Conservation (phyloP, 2,329 filamentous ascomycete genomes). For the Westerdykella sp. region DNA sequence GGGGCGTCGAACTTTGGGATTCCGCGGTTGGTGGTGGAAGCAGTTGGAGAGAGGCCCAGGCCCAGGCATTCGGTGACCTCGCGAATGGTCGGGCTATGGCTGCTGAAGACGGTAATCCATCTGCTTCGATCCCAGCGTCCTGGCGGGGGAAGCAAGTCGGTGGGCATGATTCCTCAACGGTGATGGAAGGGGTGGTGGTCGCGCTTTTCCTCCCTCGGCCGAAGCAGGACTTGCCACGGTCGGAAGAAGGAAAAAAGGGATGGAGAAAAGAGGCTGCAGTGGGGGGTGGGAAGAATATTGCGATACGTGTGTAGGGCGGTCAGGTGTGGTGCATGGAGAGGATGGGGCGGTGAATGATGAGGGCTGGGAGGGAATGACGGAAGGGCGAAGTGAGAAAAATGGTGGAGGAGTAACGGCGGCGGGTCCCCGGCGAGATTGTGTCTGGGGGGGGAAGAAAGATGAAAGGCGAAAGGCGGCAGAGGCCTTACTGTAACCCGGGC, state of each 20-base stretch:
- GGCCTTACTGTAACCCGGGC: too few relatives aligned
- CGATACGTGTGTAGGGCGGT: too few relatives aligned
- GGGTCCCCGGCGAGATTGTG: neutral
- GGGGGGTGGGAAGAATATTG: too few relatives aligned
- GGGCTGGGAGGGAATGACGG: neutral
- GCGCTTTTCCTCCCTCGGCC: too few relatives aligned
- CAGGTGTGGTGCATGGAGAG: too few relatives aligned
- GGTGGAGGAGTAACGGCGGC: neutral
- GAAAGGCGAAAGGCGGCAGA: too few relatives aligned
- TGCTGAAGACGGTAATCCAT: constrained; percentile 35
- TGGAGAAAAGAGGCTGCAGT: too few relatives aligned
- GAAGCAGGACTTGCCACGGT: too few relatives aligned
- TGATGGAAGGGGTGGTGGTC: too few relatives aligned
- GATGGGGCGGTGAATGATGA: neutral
- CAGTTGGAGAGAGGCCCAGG: constrained; percentile 30
- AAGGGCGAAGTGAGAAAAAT: constrained; percentile 3
- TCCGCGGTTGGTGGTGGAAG: constrained; percentile 32
- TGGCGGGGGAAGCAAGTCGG: constrained; percentile 13
- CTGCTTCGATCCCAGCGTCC: constrained; percentile 30
- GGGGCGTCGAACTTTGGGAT: constrained; percentile 37
- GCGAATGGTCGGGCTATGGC: constrained; percentile 34
- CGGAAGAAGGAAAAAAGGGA: too few relatives aligned
- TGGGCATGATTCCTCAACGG: too few relatives aligned
- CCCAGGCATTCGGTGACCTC: constrained; percentile 34
- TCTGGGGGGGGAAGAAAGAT: too few relatives aligned